A percentile compares a stretch with the other conserved stretches of the same genome.
phyloP scores from a whole-genome alignment of 257 asterid genomes.

The Ilex asprella region DNA sequence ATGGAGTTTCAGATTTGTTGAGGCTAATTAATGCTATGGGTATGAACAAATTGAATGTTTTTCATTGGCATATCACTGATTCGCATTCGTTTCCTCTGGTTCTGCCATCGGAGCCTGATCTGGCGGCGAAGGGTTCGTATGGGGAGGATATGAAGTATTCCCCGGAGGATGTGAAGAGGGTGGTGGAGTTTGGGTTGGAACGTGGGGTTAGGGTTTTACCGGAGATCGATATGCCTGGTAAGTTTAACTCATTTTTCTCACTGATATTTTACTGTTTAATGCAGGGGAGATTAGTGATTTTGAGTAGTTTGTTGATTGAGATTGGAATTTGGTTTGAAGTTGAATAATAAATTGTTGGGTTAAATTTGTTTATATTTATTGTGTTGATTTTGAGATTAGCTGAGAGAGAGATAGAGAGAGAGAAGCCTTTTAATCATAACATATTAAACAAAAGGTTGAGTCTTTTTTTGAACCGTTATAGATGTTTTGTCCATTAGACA shows the following conservation, averaged over 20 bases:
- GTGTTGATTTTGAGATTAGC: no score
- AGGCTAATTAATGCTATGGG: conserved; percentile 71
- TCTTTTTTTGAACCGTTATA: no score
- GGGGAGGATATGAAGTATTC: conserved; percentile 63
- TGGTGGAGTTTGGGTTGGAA: conserved; percentile 74
- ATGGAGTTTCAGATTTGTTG: conserved; percentile 46
- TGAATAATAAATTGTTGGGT: no score
- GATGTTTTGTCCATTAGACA: no score
- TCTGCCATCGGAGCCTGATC: conserved; percentile 67
- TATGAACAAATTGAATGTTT: conserved; percentile 86
- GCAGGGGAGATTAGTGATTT: no score
- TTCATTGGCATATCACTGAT: conserved; percentile 95
- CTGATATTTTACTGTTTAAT: no score
- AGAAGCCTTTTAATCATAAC: no score
- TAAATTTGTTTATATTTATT: no score
- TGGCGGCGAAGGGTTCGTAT: conserved; percentile 73
- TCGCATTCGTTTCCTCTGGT: conserved; percentile 86
- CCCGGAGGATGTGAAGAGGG: conserved; percentile 51
- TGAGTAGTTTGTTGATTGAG: no score
- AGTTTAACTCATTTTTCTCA: conserved; percentile 5
- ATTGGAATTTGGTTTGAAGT: no score
- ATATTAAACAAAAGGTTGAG: no score
- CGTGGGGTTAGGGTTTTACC: conserved; percentile 81
- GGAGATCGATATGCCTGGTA: conserved; percentile 98
- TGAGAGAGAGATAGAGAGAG: no score